Conservation (phyloP, 73 alveolate genomes). For the Uronychia setigera region DNA sequence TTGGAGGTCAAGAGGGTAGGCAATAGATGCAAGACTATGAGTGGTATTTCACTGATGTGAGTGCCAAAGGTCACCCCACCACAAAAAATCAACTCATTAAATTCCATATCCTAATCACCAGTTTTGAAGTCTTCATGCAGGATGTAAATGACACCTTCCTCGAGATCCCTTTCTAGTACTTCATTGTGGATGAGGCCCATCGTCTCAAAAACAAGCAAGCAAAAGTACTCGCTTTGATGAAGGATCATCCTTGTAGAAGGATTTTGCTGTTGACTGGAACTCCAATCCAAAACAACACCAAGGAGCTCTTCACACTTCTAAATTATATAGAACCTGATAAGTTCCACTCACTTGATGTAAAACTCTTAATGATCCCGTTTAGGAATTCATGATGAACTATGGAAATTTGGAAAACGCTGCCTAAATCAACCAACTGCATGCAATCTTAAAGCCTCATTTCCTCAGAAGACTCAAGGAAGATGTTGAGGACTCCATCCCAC, state of each 20-base stretch:
- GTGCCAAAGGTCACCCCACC: constrained; percentile 72
- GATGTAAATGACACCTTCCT: constrained; percentile 81
- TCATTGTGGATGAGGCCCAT: constrained; percentile 99
- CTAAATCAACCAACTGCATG: constrained; percentile 76
- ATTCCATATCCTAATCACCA: constrained; percentile 83
- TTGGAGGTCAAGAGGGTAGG: constrained; percentile 84
- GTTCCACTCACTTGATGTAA: constrained; percentile 56
- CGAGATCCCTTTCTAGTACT: constrained; percentile 88
- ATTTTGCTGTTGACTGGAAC: constrained; percentile 96
- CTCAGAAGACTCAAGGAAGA: constrained; percentile 98
- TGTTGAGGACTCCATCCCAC: constrained; percentile 94
- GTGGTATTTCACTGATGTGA: constrained; percentile 83
- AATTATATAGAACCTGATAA: constrained; percentile 95
- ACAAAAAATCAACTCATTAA: constrained; percentile 75
- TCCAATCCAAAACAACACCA: constrained; percentile 97
- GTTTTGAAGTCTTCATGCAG: constrained; percentile 93
- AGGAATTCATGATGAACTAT: constrained; percentile 54
- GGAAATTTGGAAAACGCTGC: constrained; percentile 83
- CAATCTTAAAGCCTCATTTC: constrained; percentile 90
- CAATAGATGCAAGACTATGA: constrained; percentile 72
- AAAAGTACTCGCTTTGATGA: constrained; percentile 84
- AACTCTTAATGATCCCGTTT: background rate
- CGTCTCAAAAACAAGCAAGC: constrained; percentile 96
- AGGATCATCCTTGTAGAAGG: constrained; percentile 91
- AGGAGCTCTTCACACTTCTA: constrained; percentile 96